Percentiles rank a stretch among this genome's conserved stretches.
Evolutionary conservation across 768 basidiomycete genomes (phyloP).

Genomic region (Clathrus columnatus): DNA sequence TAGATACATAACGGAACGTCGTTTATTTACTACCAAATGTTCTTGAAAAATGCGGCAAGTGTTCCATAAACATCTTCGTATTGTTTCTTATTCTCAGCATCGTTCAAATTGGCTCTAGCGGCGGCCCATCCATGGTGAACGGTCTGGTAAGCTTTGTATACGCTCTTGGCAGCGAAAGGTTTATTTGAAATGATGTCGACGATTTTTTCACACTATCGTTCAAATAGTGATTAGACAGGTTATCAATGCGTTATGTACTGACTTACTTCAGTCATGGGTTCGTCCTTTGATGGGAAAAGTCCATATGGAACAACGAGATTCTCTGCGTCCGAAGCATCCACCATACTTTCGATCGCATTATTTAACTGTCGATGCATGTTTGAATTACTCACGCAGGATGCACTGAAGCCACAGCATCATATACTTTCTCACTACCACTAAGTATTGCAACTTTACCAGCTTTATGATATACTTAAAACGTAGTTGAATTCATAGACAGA

Average conservation of each 20-base stretch:
- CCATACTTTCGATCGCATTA: conserved; percentile 30
- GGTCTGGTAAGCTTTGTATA: conserved; percentile 40
- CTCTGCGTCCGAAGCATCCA: conserved; percentile 41
- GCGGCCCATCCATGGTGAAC: conserved; percentile 60
- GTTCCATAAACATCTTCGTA: conserved; percentile 50
- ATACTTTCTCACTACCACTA: conserved; percentile 32
- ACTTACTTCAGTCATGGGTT: conserved; percentile 46
- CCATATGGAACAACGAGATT: conserved; percentile 44
- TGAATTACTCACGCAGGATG: conserved; percentile 48
- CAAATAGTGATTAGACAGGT: background rate
- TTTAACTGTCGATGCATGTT: background rate
- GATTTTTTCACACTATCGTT: conserved; percentile 40
- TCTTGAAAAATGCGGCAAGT: conserved; percentile 37
- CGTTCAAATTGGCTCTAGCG: conserved; percentile 47
- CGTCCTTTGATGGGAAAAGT: conserved; percentile 51
- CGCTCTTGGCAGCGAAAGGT: conserved; percentile 39
- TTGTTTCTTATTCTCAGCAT: conserved; percentile 50
- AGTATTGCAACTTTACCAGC: conserved; percentile 44
- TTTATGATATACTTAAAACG: conserved; percentile 15
- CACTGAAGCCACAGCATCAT: conserved; percentile 40
- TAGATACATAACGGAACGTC: too few species aligned
- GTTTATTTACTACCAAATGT: conserved; percentile 1
- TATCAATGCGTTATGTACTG: background rate
- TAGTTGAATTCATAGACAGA: background rate
- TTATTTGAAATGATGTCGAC: conserved; percentile 39